Percentiles rank a stretch among this genome's conserved stretches.
Conservation (phyloP, 352 stramenopile genomes). For the Pythium scleroteichum region DNA sequence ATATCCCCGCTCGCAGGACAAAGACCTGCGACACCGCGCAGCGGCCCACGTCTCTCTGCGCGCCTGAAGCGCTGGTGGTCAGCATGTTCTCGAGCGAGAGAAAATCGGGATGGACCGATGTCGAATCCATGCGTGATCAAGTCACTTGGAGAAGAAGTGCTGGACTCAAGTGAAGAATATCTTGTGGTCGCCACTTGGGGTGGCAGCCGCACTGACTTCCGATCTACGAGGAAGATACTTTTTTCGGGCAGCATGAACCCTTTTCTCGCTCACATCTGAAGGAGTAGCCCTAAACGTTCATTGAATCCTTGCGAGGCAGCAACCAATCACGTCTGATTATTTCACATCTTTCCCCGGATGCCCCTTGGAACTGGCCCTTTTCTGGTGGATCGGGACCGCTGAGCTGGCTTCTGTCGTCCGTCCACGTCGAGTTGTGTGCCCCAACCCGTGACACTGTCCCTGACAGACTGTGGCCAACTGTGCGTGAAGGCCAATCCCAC, state of each 20-base stretch:
- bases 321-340: constrained; percentile 22
- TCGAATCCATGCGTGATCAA: background rate
- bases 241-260: constrained; percentile 12
- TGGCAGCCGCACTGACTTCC: constrained; percentile 18
- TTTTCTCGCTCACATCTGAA: constrained; percentile 17
- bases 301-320: constrained; percentile 27
- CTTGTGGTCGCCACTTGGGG: background rate
- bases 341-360: constrained; percentile 33
- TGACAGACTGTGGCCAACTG: constrained; percentile 29
- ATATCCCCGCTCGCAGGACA: background rate
- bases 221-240: constrained; percentile 35
- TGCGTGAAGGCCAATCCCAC: constrained; percentile 13
- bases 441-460: constrained; percentile 15
- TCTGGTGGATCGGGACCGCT: constrained; percentile 17
- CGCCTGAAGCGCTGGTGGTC: no score
- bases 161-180: no score
- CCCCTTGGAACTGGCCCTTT: constrained; percentile 25
- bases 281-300: constrained; percentile 23
- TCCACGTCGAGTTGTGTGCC: constrained; percentile 18
- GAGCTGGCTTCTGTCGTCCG: constrained; percentile 30
- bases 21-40: background rate
- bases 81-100: background rate
- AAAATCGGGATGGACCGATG: background rate
- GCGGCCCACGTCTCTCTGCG: no score
- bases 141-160: background rate